phyloP scores from a whole-genome alignment of 2,329 filamentous ascomycete genomes.

The Diatrype stigma region DNA sequence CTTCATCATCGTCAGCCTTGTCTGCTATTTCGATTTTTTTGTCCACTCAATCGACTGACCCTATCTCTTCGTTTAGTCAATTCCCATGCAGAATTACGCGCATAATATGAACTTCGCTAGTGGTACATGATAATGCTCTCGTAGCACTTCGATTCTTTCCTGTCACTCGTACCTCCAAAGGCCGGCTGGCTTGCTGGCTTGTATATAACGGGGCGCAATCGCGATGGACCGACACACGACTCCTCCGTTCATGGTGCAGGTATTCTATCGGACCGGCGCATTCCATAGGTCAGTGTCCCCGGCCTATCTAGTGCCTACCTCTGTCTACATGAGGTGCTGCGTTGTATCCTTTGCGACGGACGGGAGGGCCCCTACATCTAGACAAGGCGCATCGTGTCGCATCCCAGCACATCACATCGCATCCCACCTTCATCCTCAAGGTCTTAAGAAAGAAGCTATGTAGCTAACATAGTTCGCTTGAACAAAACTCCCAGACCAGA shows the following conservation, averaged over 20 bases:
- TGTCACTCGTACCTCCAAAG: not conserved
- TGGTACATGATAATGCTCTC: too few relatives aligned
- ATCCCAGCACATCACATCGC: not conserved
- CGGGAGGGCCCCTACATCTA: not conserved
- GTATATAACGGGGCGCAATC: not conserved
- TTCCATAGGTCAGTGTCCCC: conserved; percentile 59
- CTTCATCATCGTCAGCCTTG: too few relatives aligned
- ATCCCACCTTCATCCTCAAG: too few relatives aligned
- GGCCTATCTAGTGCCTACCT: conserved; percentile 9
- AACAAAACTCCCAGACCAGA: conserved; percentile 50
- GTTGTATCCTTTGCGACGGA: too few relatives aligned
- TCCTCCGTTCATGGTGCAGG: conserved; percentile 77
- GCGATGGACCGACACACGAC: conserved; percentile 63
- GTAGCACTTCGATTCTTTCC: not conserved
- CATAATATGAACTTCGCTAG: too few relatives aligned
- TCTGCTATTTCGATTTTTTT: too few relatives aligned
- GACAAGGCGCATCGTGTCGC: not conserved
- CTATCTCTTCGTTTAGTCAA: too few relatives aligned
- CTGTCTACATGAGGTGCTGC: not conserved
- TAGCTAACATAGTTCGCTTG: conserved; percentile 9
- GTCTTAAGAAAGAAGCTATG: too few relatives aligned
- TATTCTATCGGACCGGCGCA: conserved; percentile 73
- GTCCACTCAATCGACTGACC: too few relatives aligned
- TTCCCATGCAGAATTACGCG: too few relatives aligned
- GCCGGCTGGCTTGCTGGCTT: not conserved